phyloP scores from a whole-genome alignment of 164 flowering plant species.

The Vitis amurensis region DNA sequence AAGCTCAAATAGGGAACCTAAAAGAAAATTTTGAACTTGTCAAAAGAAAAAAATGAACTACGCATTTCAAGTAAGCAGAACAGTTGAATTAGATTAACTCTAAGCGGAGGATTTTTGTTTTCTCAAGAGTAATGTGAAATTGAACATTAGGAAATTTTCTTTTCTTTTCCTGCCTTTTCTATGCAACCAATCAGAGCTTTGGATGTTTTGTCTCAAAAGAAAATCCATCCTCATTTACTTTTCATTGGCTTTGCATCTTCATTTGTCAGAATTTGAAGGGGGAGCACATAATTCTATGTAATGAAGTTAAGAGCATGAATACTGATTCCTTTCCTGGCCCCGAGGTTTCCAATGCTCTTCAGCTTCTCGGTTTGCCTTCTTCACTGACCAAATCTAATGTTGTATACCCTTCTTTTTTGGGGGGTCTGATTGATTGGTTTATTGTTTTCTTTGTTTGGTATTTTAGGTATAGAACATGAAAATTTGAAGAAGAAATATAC shows the following conservation, averaged over 20 bases:
- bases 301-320: slow-evolving; percentile 47
- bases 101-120: background rate
- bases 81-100: too few relatives aligned
- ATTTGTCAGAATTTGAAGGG: slow-evolving; percentile 51
- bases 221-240: background rate
- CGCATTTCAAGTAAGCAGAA: too few relatives aligned
- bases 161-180: too few relatives aligned
- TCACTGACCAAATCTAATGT: background rate
- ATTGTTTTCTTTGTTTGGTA: slow-evolving; percentile 6
- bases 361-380: slow-evolving; percentile 47
- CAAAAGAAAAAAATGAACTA: too few relatives aligned
- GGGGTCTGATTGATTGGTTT: background rate
- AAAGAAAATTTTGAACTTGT: too few relatives aligned
- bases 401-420: background rate
- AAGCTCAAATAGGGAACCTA: too few relatives aligned
- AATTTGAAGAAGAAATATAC: slow-evolving; percentile 57
- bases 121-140: too few relatives aligned
- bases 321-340: slow-evolving; percentile 38
- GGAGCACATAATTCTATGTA: slow-evolving; percentile 41
- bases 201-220: background rate
- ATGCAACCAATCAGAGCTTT: background rate
- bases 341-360: slow-evolving; percentile 42
- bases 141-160: too few relatives aligned
- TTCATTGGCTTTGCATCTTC: slow-evolving; percentile 2
- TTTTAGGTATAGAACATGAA: slow-evolving; percentile 49